Evolutionary conservation across 1,284 basidiomycete species (phyloP).

Genomic region (Cystobasidium pallidum): DNA sequence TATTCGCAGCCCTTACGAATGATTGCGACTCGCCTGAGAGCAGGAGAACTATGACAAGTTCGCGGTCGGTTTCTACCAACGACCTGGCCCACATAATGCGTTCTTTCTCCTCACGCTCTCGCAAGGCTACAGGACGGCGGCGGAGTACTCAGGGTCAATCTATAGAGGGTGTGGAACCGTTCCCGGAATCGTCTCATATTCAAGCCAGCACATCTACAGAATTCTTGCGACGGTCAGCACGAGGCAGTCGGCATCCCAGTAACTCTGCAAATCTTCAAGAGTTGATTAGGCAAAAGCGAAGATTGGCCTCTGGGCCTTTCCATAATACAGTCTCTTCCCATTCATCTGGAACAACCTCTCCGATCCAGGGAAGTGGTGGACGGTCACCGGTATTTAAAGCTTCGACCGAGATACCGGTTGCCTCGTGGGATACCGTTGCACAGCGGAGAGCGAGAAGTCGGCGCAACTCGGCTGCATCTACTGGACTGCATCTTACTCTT

Average conservation of each 20-base stretch:
- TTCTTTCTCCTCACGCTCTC: slow-evolving; percentile 18
- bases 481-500: slow-evolving; percentile 19
- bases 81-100: slow-evolving; percentile 42
- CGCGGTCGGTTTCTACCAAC: slow-evolving; percentile 33
- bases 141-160: slow-evolving; percentile 12
- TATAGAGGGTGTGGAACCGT: background rate
- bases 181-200: background rate
- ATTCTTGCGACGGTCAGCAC: slow-evolving; percentile 10
- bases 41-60: background rate
- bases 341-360: slow-evolving; percentile 11
- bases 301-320: slow-evolving; percentile 51
- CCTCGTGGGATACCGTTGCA: slow-evolving; percentile 9
- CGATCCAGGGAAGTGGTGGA: slow-evolving; percentile 10
- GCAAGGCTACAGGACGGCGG: slow-evolving; percentile 26
- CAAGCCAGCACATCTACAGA: slow-evolving; percentile 5
- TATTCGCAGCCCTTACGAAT: background rate
- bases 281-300: slow-evolving; percentile 50
- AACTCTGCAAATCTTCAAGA: slow-evolving; percentile 43
- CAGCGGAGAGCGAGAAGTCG: slow-evolving; percentile 39
- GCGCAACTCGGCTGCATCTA: slow-evolving; percentile 12
- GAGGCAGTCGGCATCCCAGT: slow-evolving; percentile 1
- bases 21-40: background rate
- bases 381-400: slow-evolving; percentile 25
- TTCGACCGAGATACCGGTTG: slow-evolving; percentile 39
- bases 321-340: slow-evolving; percentile 39